Evolutionary conservation across 148 eudicot species (phyloP).

Genomic region (Chenopodium suecicum): DNA sequence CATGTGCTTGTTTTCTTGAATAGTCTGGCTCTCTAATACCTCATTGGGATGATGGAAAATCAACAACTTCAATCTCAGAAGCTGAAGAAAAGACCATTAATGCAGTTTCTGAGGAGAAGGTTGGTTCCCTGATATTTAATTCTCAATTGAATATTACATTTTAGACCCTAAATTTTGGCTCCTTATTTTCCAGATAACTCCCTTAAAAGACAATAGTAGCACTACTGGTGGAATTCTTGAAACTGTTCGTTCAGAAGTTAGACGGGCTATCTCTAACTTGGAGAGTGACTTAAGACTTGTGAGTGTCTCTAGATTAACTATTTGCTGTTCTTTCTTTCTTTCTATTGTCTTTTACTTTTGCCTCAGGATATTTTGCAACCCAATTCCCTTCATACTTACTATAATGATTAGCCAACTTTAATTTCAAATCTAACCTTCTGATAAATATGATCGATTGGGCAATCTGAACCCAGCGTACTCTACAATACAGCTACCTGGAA

Average conservation of each 20-base stretch:
- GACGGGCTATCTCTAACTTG: slow-evolving; percentile 54
- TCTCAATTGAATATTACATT: not conserved
- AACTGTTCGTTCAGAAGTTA: slow-evolving; percentile 67
- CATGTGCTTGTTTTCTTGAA: slow-evolving; percentile 10
- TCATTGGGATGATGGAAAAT: slow-evolving; percentile 50
- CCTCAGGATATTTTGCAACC: not conserved
- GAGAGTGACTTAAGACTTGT: slow-evolving; percentile 51
- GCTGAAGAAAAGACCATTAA: slow-evolving; percentile 72
- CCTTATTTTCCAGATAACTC: slow-evolving; percentile 24
- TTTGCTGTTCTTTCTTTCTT: not conserved
- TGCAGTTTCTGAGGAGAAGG: slow-evolving; percentile 66
- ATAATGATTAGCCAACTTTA: not conserved
- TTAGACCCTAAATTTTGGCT: not conserved
- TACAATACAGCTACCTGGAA: not conserved
- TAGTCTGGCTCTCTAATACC: slow-evolving; percentile 42
- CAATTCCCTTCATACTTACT: not conserved
- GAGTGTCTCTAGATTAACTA: slow-evolving; percentile 18
- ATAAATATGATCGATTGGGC: not conserved
- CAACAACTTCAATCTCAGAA: slow-evolving; percentile 53
- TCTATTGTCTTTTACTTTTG: not conserved
- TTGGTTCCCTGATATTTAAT: slow-evolving; percentile 24
- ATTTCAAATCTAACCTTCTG: not conserved
- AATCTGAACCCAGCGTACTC: not conserved
- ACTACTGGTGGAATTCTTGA: slow-evolving; percentile 41
- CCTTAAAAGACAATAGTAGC: slow-evolving; percentile 27